These are phyloP conservation scores for Mycena filopes DNA, from an alignment of 768 basidiomycete species.

Conservation along the genomic window DNA sequence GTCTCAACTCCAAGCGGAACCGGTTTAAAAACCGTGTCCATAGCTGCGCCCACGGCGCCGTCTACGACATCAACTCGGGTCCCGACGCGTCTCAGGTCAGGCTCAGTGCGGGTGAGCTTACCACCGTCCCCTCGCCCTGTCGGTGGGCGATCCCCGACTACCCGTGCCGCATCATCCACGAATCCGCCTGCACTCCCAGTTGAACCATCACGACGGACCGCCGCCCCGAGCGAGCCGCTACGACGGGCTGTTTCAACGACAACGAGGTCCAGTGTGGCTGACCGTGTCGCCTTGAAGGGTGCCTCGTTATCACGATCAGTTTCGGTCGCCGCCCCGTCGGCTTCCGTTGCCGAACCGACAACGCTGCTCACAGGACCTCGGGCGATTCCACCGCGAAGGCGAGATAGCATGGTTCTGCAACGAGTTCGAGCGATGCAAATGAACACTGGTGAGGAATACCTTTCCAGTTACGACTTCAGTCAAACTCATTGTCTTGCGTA, in stretches of 20 bases:
- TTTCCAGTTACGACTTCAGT: background rate
- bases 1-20: slow-evolving; percentile 26
- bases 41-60: background rate
- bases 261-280: slow-evolving; percentile 12
- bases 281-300: slow-evolving; percentile 8
- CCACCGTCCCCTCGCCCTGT: slow-evolving; percentile 32
- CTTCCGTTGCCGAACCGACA: background rate
- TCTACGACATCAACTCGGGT: slow-evolving; percentile 4
- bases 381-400: slow-evolving; percentile 9
- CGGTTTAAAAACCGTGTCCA: background rate
- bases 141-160: slow-evolving; percentile 19
- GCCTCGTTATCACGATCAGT: slow-evolving; percentile 17
- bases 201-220: background rate
- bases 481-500: background rate
- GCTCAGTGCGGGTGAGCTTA: slow-evolving; percentile 28
- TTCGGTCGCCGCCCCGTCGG: slow-evolving; percentile 19
- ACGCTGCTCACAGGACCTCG: slow-evolving; percentile 16
- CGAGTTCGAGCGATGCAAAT: slow-evolving; percentile 27
- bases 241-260: slow-evolving; percentile 12
- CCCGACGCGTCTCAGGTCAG: slow-evolving; percentile 19
- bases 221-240: background rate
- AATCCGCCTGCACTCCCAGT: background rate
- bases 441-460: slow-evolving; percentile 10
- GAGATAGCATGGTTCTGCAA: slow-evolving; percentile 34
- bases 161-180: slow-evolving; percentile 12